Evolutionary conservation across 495 filamentous ascomycete genomes (phyloP).

Genomic region (Xylaria castorea): DNA sequence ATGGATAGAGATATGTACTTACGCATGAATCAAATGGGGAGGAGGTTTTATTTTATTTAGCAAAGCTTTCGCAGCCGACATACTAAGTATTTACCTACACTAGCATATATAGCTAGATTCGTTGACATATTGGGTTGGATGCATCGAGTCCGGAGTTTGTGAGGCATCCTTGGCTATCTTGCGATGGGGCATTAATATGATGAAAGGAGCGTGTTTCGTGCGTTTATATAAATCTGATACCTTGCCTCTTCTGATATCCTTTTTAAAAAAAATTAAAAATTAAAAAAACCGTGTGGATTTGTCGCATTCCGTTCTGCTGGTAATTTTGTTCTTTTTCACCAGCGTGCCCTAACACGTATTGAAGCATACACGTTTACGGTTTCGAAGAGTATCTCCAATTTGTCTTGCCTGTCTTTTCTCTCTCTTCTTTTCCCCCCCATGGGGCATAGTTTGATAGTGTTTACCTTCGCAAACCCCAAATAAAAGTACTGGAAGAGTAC

Average conservation of each 20-base stretch:
- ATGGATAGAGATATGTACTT: background rate
- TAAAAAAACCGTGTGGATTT: background rate
- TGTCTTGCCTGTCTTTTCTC: too few relatives aligned
- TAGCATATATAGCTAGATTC: background rate
- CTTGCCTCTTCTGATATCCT: background rate
- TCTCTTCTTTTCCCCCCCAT: too few relatives aligned
- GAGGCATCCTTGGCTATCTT: constrained; percentile 13
- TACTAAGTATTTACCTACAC: background rate
- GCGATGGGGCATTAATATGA: constrained; percentile 5
- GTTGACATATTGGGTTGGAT: background rate
- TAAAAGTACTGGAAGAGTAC: too few relatives aligned
- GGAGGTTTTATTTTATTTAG: background rate
- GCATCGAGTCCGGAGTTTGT: constrained; percentile 17
- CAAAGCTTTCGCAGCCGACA: background rate
- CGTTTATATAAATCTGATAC: constrained; percentile 4
- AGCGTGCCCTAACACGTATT: too few relatives aligned
- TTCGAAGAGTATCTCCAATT: too few relatives aligned
- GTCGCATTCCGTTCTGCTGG: background rate
- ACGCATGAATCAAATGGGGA: background rate
- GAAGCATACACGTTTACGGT: too few relatives aligned
- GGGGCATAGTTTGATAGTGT: too few relatives aligned
- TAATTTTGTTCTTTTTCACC: background rate
- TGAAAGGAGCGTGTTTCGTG: background rate
- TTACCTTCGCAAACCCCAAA: too few relatives aligned
- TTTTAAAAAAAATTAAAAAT: too few relatives aligned